These are phyloP conservation scores for Hemisphaericaspora xylofermentans DNA, from an alignment of 1,139 yeast species.

Conservation along the genomic window DNA sequence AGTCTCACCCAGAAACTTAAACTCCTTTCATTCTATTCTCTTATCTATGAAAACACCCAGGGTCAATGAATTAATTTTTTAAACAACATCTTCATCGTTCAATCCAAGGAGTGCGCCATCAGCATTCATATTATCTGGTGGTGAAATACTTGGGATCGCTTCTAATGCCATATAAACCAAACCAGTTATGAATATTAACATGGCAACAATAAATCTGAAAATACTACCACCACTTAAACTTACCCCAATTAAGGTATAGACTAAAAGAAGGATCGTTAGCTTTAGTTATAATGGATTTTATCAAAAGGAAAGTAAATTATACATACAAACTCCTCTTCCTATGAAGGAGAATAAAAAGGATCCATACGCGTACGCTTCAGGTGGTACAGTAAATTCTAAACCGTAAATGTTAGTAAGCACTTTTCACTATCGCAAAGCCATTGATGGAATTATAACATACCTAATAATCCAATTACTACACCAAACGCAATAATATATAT, in stretches of 20 bases:
- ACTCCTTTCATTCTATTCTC: neutral
- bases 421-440: no score
- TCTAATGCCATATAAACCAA: conserved; percentile 59
- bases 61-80: conserved; percentile 6
- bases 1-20: no score
- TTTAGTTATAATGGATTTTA: no score
- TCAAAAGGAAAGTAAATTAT: no score
- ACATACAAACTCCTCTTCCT: conserved; percentile 75
- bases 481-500: conserved; percentile 58
- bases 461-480: conserved; percentile 51
- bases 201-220: conserved; percentile 54
- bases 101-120: conserved; percentile 49
- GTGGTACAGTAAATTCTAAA: conserved; percentile 62
- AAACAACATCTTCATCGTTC: conserved; percentile 44
- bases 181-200: conserved; percentile 59
- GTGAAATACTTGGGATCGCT: conserved; percentile 65
- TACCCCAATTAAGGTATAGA: conserved; percentile 67
- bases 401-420: conserved; percentile 4
- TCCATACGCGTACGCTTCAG: conserved; percentile 67
- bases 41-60: neutral
- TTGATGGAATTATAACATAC: conserved; percentile 38
- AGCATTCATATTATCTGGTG: conserved; percentile 72
- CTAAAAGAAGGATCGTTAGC: conserved; percentile 30
- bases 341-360: conserved; percentile 80
- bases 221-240: conserved; percentile 60